phyloP scores from a whole-genome alignment of 1,139 yeast species.

The Taphrina sp. region DNA sequence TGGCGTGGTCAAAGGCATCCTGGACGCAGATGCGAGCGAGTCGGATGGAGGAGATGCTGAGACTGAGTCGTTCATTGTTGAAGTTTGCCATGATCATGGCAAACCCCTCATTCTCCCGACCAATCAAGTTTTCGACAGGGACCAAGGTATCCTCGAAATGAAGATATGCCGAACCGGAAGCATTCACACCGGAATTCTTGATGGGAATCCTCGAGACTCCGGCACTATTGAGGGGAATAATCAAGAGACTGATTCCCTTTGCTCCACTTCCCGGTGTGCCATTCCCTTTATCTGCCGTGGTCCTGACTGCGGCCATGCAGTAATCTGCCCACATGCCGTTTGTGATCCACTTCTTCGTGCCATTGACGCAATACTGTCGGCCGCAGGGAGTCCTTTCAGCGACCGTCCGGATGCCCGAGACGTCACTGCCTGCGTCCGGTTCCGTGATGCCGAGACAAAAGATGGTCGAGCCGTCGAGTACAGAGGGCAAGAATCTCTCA shows the following conservation, averaged over 20 bases:
- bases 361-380: conserved; percentile 48
- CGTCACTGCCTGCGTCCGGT: conserved; percentile 51
- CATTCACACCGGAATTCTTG: conserved; percentile 48
- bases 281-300: no score
- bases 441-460: conserved; percentile 47
- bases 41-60: conserved; percentile 47
- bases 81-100: conserved; percentile 48
- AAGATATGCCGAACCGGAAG: conserved; percentile 47
- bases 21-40: conserved; percentile 49
- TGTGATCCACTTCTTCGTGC: conserved; percentile 38
- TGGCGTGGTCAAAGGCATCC: conserved; percentile 45
- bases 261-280: conserved; percentile 44
- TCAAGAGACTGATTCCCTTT: conserved; percentile 48
- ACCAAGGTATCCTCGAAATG: conserved; percentile 51
- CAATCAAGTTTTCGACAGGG: conserved; percentile 49
- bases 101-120: conserved; percentile 49
- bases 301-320: conserved; percentile 51
- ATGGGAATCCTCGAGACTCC: conserved; percentile 47
- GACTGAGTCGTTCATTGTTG: conserved; percentile 50
- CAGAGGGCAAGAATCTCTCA: conserved; percentile 43
- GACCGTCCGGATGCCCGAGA: conserved; percentile 47
- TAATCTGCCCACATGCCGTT: conserved; percentile 41
- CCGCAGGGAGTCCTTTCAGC: conserved; percentile 48
- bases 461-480: conserved; percentile 46
- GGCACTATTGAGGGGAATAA: conserved; percentile 46